Evolutionary conservation across 2,329 filamentous ascomycete species (phyloP).

Genomic region (Penicillium sp.): DNA sequence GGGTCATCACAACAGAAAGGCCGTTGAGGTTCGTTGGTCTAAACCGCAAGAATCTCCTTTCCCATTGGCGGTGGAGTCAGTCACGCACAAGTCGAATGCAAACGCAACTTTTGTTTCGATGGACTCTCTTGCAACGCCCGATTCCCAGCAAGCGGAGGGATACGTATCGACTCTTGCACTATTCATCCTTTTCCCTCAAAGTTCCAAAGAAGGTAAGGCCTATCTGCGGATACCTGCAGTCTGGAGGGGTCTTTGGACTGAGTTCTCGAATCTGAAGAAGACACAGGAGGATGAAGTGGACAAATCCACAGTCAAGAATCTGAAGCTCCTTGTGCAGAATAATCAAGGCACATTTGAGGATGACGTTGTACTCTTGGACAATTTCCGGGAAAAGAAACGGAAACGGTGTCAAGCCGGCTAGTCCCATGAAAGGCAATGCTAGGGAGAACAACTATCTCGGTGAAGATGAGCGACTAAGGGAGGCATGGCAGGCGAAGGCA

Average conservation of each 20-base stretch:
- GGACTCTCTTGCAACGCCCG: constrained; percentile 69
- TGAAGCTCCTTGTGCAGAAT: constrained; percentile 50
- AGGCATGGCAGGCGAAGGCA: constrained; percentile 54
- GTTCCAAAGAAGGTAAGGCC: constrained; percentile 80
- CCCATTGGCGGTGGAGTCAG: constrained; percentile 40
- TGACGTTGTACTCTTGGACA: constrained; percentile 72
- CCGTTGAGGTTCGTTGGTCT: constrained; percentile 74
- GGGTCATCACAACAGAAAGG: constrained; percentile 73
- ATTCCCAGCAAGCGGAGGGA: constrained; percentile 77
- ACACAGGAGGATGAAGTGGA: constrained; percentile 68
- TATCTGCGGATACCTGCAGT: constrained; percentile 72
- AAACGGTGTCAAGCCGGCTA: constrained; percentile 27
- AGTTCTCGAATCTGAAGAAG: constrained; percentile 71
- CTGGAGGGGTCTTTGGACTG: constrained; percentile 84
- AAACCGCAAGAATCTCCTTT: constrained; percentile 63
- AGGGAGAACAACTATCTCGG: constrained; percentile 22
- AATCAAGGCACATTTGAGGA: constrained; percentile 57
- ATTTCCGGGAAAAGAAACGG: constrained; percentile 63
- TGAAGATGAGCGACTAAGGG: constrained; percentile 45
- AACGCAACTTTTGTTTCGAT: constrained; percentile 66
- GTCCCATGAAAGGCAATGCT: constrained; percentile 23
- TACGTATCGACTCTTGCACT: constrained; percentile 80
- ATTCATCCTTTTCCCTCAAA: constrained; percentile 76
- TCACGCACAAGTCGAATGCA: constrained; percentile 48
- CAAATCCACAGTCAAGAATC: constrained; percentile 63